Base-by-base conservation (phyloP, 345 rosid genomes). In the Populus simonii region DNA sequence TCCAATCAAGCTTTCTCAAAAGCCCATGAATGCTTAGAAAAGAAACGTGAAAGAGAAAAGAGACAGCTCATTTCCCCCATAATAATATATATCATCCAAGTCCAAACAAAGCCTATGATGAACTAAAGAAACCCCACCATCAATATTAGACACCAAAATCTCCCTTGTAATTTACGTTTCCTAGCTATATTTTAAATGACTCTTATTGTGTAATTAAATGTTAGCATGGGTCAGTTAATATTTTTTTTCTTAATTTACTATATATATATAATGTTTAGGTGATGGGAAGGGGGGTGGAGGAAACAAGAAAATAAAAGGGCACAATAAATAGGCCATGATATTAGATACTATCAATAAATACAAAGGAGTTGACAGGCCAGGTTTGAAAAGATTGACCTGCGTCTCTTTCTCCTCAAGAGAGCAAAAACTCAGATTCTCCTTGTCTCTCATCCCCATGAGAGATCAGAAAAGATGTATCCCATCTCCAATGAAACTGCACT, bases 381-480 rank as follows among this genome's bases (percentile, higher is more conserved):
- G 85, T 79, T 83, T 88, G 89, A 87, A 84, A 87, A 83, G 90
- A 87, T 88, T 87, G 91, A 85, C 91, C 88, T 86, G 80, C 74
- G 84, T 83, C 82, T 78, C 77, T 79, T 85, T 57, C 69, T 41
- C 57, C 38, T 53, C 69, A 5, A 45, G 74, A 71, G 68, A 43
- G 71, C 79, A 76, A 85, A 85, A 82, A 80, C 88, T 86, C 87
- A 83, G 88, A 85, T 82, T 82, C 90, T 80, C 83, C 83, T 84
- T 86, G 89, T 87, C 89, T 82, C 87, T 82, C 87, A 79, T 78
- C 70, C 83, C 83, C 79, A 72, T 61, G 70, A 81, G 76, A 62
- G 51, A 74, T 41, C n/a, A 75, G 63, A 71, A 45, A 25, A 70
- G 39, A 70, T 61, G 70, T 38, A 77, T 73, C 78, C 81, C 78